A percentile compares a stretch with the other conserved stretches of the same genome.
Evolutionary conservation across 148 eudicot species (phyloP).

Genomic region (Gaultheria prostrata): DNA sequence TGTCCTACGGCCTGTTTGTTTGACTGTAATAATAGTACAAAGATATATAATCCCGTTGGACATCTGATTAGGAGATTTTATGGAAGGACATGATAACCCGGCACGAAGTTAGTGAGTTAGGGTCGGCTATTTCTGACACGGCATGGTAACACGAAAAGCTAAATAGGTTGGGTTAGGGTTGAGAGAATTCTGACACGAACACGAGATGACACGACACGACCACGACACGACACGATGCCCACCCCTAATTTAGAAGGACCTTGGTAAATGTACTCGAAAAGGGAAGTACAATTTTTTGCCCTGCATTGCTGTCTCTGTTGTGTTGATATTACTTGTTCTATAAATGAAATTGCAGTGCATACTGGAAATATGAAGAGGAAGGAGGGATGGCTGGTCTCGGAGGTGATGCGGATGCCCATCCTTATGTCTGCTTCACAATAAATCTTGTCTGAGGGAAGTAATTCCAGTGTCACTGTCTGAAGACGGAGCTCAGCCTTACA

Average conservation of each 20-base stretch:
- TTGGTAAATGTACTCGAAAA: neutral
- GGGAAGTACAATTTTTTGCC: neutral
- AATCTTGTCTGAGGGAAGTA: conserved; percentile 45
- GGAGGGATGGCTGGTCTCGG: conserved; percentile 76
- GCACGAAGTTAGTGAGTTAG: too few species aligned
- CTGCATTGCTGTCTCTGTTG: neutral
- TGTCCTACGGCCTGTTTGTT: neutral
- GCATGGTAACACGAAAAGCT: too few species aligned
- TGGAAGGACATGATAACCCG: too few species aligned
- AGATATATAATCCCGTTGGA: neutral
- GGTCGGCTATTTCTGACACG: too few species aligned
- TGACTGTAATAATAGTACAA: neutral
- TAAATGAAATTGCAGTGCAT: conserved; percentile 46
- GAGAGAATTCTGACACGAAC: too few species aligned
- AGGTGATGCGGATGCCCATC: conserved; percentile 81
- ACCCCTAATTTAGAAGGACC: neutral
- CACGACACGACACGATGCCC: too few species aligned
- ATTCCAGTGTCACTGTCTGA: neutral
- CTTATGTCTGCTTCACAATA: conserved; percentile 94
- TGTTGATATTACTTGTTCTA: conserved; percentile 12
- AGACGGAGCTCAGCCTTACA: conserved; percentile 11
- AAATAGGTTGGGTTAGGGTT: too few species aligned
- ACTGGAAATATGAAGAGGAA: conserved; percentile 90
- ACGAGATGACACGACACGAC: too few species aligned
- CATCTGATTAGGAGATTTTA: neutral